A percentile compares a stretch with the other conserved stretches of the same genome.
Conservation (phyloP, 2,329 filamentous ascomycete species). For the Pseudogymnoascus sp. region DNA sequence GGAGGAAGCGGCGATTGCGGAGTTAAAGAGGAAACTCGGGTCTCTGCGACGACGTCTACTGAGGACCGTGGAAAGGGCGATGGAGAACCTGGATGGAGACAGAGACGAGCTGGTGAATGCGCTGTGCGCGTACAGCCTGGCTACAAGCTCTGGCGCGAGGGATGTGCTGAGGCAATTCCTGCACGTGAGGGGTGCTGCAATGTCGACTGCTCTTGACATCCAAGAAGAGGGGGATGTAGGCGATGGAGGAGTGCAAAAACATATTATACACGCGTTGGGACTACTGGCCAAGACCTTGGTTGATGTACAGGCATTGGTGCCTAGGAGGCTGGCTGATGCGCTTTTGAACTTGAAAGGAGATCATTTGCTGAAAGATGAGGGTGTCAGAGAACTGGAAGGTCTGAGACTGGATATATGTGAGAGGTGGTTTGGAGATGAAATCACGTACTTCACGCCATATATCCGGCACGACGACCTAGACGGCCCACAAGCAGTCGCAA, state of each 20-base stretch:
- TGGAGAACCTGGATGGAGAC: constrained; percentile 49
- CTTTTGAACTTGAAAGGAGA: constrained; percentile 59
- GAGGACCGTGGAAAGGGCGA: constrained; percentile 58
- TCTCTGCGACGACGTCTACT: constrained; percentile 55
- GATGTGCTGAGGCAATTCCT: constrained; percentile 76
- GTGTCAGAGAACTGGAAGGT: constrained; percentile 57
- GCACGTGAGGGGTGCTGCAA: constrained; percentile 58
- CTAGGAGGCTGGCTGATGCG: constrained; percentile 60
- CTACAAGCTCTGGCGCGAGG: constrained; percentile 67
- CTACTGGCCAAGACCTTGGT: constrained; percentile 71
- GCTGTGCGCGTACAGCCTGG: constrained; percentile 73
- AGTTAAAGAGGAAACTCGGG: constrained; percentile 54
- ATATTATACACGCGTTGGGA: constrained; percentile 42
- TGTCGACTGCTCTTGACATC: constrained; percentile 51
- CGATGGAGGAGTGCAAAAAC: constrained; percentile 42
- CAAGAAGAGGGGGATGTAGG: constrained; percentile 36
- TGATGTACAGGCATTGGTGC: constrained; percentile 68
- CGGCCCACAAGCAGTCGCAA: constrained; percentile 48
- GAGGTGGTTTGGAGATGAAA: constrained; percentile 73
- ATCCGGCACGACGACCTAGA: constrained; percentile 72
- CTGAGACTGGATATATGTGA: constrained; percentile 70
- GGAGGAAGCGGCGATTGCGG: constrained; percentile 37
- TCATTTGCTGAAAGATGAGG: constrained; percentile 62
- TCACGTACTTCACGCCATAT: constrained; percentile 78
- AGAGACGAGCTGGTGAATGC: constrained; percentile 54